Evolutionary conservation across 129 eudicot genomes (phyloP).

Genomic region (Smallanthus sonchifolius): DNA sequence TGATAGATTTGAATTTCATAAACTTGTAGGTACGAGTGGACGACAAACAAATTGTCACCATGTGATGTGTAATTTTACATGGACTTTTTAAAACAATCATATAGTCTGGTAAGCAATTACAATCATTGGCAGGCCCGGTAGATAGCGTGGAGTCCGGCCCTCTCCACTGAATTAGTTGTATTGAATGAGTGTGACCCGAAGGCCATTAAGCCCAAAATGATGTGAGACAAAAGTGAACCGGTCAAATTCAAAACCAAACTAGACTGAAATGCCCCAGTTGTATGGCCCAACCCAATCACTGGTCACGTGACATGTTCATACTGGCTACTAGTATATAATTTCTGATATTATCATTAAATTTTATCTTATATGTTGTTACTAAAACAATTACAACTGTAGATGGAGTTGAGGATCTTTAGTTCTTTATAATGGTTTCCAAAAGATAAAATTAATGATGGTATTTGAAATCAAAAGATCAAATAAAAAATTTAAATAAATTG

Average conservation of each 20-base stretch:
- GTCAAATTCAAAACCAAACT: conserved; percentile 18
- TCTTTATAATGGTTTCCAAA: not conserved
- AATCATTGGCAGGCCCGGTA: conserved; percentile 2
- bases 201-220: conserved; percentile 6
- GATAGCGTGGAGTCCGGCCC: not conserved
- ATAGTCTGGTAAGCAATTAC: not conserved
- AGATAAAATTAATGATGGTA: not conserved
- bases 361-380: not conserved
- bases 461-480: too few relatives aligned
- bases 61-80: not conserved
- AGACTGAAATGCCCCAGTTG: not conserved
- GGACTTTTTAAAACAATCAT: not conserved
- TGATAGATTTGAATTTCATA: too few relatives aligned
- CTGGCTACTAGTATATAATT: too few relatives aligned
- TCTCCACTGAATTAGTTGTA: not conserved
- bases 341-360: not conserved
- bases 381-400: not conserved
- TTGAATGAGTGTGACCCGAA: not conserved
- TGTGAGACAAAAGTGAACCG: not conserved
- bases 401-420: not conserved
- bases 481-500: too few relatives aligned
- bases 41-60: not conserved
- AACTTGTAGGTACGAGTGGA: not conserved
- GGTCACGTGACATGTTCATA: conserved; percentile 1
- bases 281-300: conserved; percentile 3